These are phyloP conservation scores for Magnolia sinica DNA, from an alignment of 164 flowering plant genomes.

Conservation along the genomic window DNA sequence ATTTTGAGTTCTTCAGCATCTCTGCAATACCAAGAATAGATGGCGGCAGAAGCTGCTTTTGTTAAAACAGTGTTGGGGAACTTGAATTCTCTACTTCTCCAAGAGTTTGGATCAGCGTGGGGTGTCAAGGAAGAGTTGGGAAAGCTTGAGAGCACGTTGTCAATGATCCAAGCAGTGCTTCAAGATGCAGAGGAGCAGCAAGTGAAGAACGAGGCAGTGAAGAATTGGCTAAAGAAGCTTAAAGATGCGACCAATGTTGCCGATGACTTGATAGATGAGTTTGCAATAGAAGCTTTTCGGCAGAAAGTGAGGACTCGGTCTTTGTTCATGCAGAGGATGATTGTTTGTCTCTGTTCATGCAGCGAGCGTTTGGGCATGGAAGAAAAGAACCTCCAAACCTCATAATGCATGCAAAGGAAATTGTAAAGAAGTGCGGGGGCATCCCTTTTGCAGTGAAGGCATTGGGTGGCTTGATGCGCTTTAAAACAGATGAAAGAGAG, in stretches of 20 bases:
- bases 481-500: too few relatives aligned
- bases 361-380: neutral
- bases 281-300: neutral
- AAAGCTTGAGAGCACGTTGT: neutral
- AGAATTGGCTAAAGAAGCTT: constrained; percentile 2
- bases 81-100: too few relatives aligned
- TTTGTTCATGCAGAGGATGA: constrained; percentile 7
- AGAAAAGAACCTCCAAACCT: neutral
- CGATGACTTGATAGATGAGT: constrained; percentile 7
- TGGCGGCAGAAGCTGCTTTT: neutral
- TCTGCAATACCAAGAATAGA: too few relatives aligned
- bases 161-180: neutral
- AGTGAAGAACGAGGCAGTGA: neutral
- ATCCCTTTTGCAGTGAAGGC: constrained; percentile 11
- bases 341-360: constrained; percentile 10
- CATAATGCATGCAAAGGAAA: too few relatives aligned
- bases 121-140: neutral
- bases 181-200: constrained; percentile 5
- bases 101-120: neutral
- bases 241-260: constrained; percentile 8
- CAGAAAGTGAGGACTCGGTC: neutral
- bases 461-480: neutral
- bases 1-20: too few relatives aligned
- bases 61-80: too few relatives aligned
- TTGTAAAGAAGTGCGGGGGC: too few relatives aligned